Base-by-base conservation (phyloP, 1,284 basidiomycete species). In the Apiotrichum montevideense region DNA sequence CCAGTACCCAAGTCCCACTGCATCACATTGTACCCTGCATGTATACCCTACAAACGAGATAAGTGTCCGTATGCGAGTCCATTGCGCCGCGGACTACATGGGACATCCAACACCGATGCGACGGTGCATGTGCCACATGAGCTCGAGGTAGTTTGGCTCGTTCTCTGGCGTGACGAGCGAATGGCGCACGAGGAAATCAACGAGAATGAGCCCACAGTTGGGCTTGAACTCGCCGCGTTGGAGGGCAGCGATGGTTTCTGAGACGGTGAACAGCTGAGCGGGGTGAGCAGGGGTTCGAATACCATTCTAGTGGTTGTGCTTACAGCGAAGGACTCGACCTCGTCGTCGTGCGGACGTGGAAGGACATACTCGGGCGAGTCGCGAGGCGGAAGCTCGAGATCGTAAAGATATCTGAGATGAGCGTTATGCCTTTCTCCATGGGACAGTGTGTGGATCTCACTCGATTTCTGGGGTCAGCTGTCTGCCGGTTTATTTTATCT, bases 291-390 rank as follows among this genome's bases (percentile, higher is more conserved):
- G 21, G 21, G 21, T 21, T 21, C 21, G 21, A 21, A 21, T 21
- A 21, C 21, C 21, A 21, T 21, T 21, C 21, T 21, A 21, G 21
- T 21, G 21, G 21, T 21, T 21, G 21, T 21, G 62, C 69, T 57
- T 50, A 74, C 69, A 15, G 62, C 58, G 66, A 97, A 98, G 1
- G 82, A 86, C 69, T 96, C 91, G 4, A 97, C 94, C 72, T 98
- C 95, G 35, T 89, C 92, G 64, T 98, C 95, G 41, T 85, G 80
- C 0, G 93, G 93, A 48, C 79, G 80, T 0, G 90, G 88, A 43
- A 63, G 55, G 52, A 81, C 77, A 61, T 89, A 74, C 40, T 73
- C 71, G 10, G 68, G 41, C 11, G 68, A 70, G 32, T 80, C 67
- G 47, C 76, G 77, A 2, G 79, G 60, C 0, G 89, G 89, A 33